Evolutionary conservation across 805 yeast genomes (phyloP).

Genomic region (Cyberlindnera suaveolens): DNA sequence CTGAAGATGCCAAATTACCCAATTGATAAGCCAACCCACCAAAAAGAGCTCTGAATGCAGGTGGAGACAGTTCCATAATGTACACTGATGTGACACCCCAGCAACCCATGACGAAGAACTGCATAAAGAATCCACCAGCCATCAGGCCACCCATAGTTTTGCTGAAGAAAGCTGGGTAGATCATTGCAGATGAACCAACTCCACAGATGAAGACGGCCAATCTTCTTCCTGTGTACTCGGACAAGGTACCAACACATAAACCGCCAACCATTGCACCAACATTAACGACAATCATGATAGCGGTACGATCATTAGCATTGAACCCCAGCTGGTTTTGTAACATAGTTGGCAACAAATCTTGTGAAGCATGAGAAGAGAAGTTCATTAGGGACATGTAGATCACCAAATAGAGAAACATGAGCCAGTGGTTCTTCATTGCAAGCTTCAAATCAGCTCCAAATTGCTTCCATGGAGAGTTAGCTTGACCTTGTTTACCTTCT

Average conservation of each 20-base stretch:
- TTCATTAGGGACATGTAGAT: constrained; percentile 64
- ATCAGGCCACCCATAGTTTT: constrained; percentile 34
- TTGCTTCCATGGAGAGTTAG: constrained; percentile 17
- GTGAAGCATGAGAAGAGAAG: constrained; percentile 70
- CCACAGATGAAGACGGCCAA: constrained; percentile 45
- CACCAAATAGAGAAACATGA: constrained; percentile 49
- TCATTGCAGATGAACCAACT: constrained; percentile 49
- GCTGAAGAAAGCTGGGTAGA: constrained; percentile 52
- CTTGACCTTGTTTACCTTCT: constrained; percentile 17
- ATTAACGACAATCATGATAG: constrained; percentile 57
- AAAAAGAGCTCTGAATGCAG: constrained; percentile 55
- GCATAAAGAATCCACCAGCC: constrained; percentile 60
- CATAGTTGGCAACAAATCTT: constrained; percentile 66
- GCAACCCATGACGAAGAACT: constrained; percentile 62
- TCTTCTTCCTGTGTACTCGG: constrained; percentile 57
- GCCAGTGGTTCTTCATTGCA: constrained; percentile 50
- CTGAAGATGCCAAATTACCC: constrained; percentile 28
- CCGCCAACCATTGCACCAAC: constrained; percentile 69
- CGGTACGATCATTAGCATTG: constrained; percentile 43
- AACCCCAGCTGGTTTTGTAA: constrained; percentile 46
- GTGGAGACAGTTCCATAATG: constrained; percentile 59
- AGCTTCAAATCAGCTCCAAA: constrained; percentile 26
- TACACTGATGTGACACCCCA: constrained; percentile 72
- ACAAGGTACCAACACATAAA: constrained; percentile 47
- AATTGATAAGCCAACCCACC: constrained; percentile 48